Evolutionary conservation across 495 filamentous ascomycete species (phyloP), one percentile per base, ranked within the genome.

Genomic region (Apiosordaria backusii): DNA sequence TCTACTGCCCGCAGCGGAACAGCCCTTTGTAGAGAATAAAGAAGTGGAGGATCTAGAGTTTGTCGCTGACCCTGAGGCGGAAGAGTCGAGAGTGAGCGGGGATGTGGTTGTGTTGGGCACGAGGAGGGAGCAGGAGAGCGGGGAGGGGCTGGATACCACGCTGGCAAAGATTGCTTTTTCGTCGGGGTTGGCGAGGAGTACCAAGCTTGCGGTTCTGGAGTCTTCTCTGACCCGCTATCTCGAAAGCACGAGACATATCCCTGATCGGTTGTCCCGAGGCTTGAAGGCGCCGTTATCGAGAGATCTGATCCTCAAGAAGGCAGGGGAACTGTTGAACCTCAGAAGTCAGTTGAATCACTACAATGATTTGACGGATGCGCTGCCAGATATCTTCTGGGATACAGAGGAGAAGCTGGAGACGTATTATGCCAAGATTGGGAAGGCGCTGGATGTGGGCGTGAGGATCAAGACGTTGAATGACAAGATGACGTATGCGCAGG

Each of bases 321-420:
- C 95, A 0, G 95, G 94, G 26, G 90, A 97, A 71, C 83, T 99
- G n/a, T 83, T 99, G 10, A 89, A 86, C 73, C 86, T 98, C 40
- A 88, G 95, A 29, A 93, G 93, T 5, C 94, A 97, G 73, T 81
- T 99, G 57, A 99, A 99, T 74, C 90, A 98, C 60, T 97, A 97
- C 78, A 96, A 93, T 5, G 95, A 99, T 74, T 85, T 99, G 60
- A 99, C 95, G 0, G 95, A 99, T 78, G 92, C 91, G 18, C 83
- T 98, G 6, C 95, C 95, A 0, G 95, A 99, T 77, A 84, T 99
- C 26, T 97, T 99, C 77, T 99, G 95, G 95, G 95, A 98, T 72
- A 92, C 87, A 69, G 92, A 97, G 70, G 84, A 98, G 13, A 90
- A 87, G 13, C 80, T 97, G 4, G 93, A 97, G 76, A 91, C 88